Conservation (phyloP, 2,329 filamentous ascomycete genomes). For the Raffaelea ambrosiae region DNA sequence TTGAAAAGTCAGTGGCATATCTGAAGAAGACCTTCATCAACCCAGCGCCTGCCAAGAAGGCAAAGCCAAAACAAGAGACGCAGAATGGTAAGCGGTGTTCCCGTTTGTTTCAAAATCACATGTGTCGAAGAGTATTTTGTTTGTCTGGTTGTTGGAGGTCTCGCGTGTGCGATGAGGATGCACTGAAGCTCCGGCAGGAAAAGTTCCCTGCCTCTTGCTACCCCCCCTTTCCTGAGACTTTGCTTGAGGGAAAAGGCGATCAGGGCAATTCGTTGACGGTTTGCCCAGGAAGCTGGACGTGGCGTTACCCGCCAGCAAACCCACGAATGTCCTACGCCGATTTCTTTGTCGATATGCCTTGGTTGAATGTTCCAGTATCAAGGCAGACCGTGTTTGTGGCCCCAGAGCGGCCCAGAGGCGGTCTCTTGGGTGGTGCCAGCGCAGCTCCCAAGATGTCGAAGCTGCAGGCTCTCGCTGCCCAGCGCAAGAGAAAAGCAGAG, state of each 20-base stretch:
- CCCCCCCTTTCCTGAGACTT: too few relatives aligned
- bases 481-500: slow-evolving; percentile 73
- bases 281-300: slow-evolving; percentile 3
- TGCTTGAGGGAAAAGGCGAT: neutral
- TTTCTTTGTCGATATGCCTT: slow-evolving; percentile 80
- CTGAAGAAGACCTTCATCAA: slow-evolving; percentile 57
- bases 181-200: too few relatives aligned
- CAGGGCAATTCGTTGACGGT: slow-evolving; percentile 8
- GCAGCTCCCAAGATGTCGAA: slow-evolving; percentile 71
- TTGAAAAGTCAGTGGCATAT: slow-evolving; percentile 77
- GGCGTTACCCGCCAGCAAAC: neutral
- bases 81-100: slow-evolving; percentile 14
- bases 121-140: too few relatives aligned
- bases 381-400: slow-evolving; percentile 59
- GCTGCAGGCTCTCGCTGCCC: slow-evolving; percentile 79
- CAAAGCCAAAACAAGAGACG: slow-evolving; percentile 6
- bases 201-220: too few relatives aligned
- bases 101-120: too few relatives aligned
- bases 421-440: slow-evolving; percentile 70
- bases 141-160: too few relatives aligned
- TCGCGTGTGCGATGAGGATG: too few relatives aligned
- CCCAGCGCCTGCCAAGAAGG: slow-evolving; percentile 25
- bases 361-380: slow-evolving; percentile 63
- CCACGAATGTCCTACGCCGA: slow-evolving; percentile 29
- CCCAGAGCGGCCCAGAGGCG: slow-evolving; percentile 45